Evolutionary conservation across 345 rosid genomes (phyloP), one percentile per base, ranked within the genome.

Genomic region (Camelina sativa): DNA sequence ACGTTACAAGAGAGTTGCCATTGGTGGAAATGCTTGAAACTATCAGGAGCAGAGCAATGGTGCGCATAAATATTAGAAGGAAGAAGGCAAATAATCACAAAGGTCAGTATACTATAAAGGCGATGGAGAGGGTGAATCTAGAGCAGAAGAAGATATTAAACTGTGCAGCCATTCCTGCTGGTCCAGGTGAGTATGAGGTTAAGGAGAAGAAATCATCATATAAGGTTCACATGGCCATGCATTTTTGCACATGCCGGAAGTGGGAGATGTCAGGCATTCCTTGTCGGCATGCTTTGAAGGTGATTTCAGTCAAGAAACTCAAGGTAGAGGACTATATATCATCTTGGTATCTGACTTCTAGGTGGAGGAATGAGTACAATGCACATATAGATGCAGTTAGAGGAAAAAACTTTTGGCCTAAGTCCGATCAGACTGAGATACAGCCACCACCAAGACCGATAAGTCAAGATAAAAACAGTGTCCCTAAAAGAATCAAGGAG

Each of bases 11-110:
- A 67, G 1, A 0, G 5, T 35, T 67, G 34, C 35, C 35, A 0
- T 4, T 51, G 5, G 71, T 67, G 0, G 22, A 67, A 5, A 67
- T 51, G 71, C 2, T 67, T 2, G 48, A 51, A 25, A 67, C 46
- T 1, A 65, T 65, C 3, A 0, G 6, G 1, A 51, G 13, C 13
- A 32, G 34, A 34, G 71, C 13, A 6, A 66, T 66, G 59, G 0
- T 48, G 3, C 12, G 17, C 0, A 65, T 30, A 2, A 34, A 32
- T 17, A 2, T 15, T 5, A 48, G 16, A 13, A 48, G 5, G 32
- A 2, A 4, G 0, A 65, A 17, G 4, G 11, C 46, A 11, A 17
- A 5, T 7, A 19, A 2, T 0, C 58, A 32, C 4, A 28, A 32
- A 30, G 30, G 56, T 0, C n/a, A 46, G 5, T 65, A 4, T 13